Evolutionary conservation across 2,329 filamentous ascomycete species (phyloP).

Genomic region (Pseudopyrenochaeta lycopersici): DNA sequence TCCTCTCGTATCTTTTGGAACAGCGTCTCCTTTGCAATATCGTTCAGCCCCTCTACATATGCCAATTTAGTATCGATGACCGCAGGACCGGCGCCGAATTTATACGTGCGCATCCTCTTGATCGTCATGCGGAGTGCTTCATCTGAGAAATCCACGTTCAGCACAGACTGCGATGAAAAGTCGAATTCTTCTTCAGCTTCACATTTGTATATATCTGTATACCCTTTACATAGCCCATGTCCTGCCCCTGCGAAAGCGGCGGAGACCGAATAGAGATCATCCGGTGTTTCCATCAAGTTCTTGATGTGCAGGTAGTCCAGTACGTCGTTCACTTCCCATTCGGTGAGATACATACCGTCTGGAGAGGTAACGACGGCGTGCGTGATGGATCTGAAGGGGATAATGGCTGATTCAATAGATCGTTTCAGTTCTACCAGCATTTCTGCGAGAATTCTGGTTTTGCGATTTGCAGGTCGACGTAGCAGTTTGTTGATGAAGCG

Average conservation of each 20-base stretch:
- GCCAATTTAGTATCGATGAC: conserved; percentile 1
- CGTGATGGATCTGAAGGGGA: conserved; percentile 1
- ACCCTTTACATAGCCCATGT: conserved; percentile 3
- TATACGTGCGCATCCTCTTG: conserved; percentile 2
- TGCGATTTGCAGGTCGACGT: conserved; percentile 1
- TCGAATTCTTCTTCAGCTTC: neutral
- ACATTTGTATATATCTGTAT: neutral
- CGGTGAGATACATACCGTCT: conserved; percentile 3
- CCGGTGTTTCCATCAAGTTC: conserved; percentile 2
- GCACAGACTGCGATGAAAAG: conserved; percentile 1
- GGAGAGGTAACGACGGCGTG: conserved; percentile 7
- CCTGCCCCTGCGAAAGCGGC: conserved; percentile 4
- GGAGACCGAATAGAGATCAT: conserved; percentile 6
- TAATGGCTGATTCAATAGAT: neutral
- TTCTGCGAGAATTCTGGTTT: conserved; percentile 8
- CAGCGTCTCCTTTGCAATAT: neutral
- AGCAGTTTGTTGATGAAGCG: conserved; percentile 5
- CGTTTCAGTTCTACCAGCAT: neutral
- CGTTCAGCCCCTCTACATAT: neutral
- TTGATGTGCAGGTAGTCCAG: conserved; percentile 6
- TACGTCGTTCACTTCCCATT: conserved; percentile 5
- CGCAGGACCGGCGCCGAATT: neutral
- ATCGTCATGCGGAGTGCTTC: conserved; percentile 4
- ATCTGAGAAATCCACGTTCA: conserved; percentile 4
- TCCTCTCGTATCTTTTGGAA: conserved; percentile 2